A percentile compares a stretch with the other conserved stretches of the same genome.
Evolutionary conservation across 129 eudicot species (phyloP).

Genomic region (Saussurea involucrata): DNA sequence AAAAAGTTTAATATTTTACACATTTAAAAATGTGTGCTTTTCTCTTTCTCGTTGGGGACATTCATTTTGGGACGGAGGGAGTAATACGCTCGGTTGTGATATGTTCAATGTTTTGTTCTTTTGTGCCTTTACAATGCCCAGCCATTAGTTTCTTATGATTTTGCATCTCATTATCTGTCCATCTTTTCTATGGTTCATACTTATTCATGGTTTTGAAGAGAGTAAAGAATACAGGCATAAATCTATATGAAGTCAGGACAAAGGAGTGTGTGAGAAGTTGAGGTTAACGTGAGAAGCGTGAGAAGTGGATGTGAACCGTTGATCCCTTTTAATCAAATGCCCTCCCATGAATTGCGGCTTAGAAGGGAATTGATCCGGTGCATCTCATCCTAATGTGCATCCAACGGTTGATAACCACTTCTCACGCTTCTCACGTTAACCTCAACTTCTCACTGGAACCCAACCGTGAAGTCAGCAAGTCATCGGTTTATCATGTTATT

Average conservation of each 20-base stretch:
- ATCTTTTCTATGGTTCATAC: not conserved
- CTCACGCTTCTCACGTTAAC: no score
- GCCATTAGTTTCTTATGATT: not conserved
- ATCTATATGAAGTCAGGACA: not conserved
- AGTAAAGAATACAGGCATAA: not conserved
- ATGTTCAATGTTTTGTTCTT: not conserved
- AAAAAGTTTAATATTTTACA: not conserved
- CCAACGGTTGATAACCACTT: no score
- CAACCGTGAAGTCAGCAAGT: not conserved
- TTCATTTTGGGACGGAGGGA: not conserved
- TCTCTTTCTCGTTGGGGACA: not conserved
- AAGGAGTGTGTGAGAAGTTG: no score
- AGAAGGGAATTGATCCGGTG: no score
- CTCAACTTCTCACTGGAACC: no score
- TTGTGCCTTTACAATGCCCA: not conserved
- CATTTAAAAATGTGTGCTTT: not conserved
- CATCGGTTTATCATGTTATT: not conserved
- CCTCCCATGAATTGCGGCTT: no score
- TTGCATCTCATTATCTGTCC: not conserved
- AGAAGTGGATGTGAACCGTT: no score
- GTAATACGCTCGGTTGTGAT: not conserved
- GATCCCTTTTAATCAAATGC: no score
- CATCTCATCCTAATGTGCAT: no score
- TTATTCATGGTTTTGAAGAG: not conserved
- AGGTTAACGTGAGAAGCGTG: no score